Percentiles rank a stretch among this genome's conserved stretches.
phyloP scores from a whole-genome alignment of 495 filamentous ascomycete species.

The Hyaloscypha variabilis region DNA sequence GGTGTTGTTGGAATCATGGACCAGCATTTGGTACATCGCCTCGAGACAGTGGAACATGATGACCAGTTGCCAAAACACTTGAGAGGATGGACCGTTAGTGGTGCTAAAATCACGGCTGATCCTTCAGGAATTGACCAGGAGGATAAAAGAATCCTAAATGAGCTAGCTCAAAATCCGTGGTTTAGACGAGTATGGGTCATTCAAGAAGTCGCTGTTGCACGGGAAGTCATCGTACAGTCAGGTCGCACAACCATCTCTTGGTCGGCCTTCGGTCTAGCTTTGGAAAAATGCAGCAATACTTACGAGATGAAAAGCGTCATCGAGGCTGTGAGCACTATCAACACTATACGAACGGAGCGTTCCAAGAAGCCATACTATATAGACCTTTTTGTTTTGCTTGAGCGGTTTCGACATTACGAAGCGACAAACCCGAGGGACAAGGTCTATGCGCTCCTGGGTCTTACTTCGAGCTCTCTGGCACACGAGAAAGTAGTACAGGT shows the following conservation, averaged over 20 bases:
- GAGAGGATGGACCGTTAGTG: neutral
- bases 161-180: conserved; percentile 27
- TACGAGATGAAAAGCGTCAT: conserved; percentile 14
- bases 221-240: conserved; percentile 16
- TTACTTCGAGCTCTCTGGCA: conserved; percentile 18
- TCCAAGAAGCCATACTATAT: neutral
- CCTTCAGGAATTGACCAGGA: conserved; percentile 17
- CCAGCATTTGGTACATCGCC: neutral
- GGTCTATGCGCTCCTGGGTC: conserved; percentile 23
- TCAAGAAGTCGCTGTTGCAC: conserved; percentile 33
- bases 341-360: conserved; percentile 4
- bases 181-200: conserved; percentile 35
- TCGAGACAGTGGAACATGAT: neutral
- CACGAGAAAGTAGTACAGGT: conserved; percentile 11
- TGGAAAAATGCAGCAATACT: conserved; percentile 10
- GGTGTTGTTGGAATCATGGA: neutral
- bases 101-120: conserved; percentile 1
- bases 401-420: neutral
- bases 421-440: conserved; percentile 29
- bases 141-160: neutral
- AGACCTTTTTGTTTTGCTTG: conserved; percentile 1
- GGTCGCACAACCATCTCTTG: conserved; percentile 28
- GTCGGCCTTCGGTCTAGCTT: conserved; percentile 28
- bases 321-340: conserved; percentile 4
- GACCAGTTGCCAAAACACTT: neutral